Evolutionary conservation across 345 rosid genomes (phyloP).

Genomic region (Hibiscus trionum): DNA sequence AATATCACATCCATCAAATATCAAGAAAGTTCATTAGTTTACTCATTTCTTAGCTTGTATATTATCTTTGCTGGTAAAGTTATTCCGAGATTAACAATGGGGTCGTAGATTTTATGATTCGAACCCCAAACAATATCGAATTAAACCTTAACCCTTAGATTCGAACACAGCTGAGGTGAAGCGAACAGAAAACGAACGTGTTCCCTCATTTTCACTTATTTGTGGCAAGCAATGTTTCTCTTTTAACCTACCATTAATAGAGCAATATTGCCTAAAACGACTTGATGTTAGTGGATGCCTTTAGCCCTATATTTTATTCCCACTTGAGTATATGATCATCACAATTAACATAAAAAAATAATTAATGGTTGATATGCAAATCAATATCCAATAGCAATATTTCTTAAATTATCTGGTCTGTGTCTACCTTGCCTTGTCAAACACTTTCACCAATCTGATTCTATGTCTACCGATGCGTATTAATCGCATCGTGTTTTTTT

Average conservation of each 20-base stretch:
- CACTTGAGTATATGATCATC: not conserved
- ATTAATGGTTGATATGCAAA: slow-evolving; percentile 2
- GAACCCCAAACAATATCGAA: too few species aligned
- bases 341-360: not conserved
- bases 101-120: too few species aligned
- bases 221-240: slow-evolving; percentile 7
- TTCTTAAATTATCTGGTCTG: too few species aligned
- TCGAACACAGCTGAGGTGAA: too few species aligned
- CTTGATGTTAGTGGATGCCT: slow-evolving; percentile 16
- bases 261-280: not conserved
- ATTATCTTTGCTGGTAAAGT: not conserved
- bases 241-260: slow-evolving; percentile 24
- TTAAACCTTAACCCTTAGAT: not conserved
- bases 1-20: not conserved
- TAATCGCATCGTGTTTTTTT: too few species aligned
- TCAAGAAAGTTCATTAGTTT: slow-evolving; percentile 1
- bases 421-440: not conserved
- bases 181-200: too few species aligned
- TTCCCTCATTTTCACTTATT: not conserved
- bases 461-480: not conserved
- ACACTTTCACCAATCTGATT: not conserved
- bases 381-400: not conserved
- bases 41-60: slow-evolving; percentile 6
- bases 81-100: not conserved
- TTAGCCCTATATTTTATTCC: slow-evolving; percentile 2